Conservation (phyloP, 345 rosid genomes). For the Citrus medica region DNA sequence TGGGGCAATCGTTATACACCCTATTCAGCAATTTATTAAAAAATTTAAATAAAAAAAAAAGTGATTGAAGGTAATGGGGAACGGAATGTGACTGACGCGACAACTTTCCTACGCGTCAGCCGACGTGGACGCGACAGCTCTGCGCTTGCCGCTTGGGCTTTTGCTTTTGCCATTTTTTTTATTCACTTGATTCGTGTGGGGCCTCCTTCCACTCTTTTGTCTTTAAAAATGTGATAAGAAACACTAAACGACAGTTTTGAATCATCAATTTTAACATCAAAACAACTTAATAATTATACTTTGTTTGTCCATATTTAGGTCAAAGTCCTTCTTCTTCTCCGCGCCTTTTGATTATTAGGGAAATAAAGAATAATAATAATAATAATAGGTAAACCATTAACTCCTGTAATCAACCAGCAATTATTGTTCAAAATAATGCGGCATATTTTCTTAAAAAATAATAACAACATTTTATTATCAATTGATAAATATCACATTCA, state of each 20-base stretch:
- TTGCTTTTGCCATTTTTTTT: background rate
- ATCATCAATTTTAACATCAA: background rate
- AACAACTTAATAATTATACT: background rate
- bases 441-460: no score
- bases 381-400: background rate
- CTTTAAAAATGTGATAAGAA: background rate
- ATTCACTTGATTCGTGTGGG: background rate
- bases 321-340: background rate
- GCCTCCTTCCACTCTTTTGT: background rate
- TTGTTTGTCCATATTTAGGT: background rate
- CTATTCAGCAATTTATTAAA: no score
- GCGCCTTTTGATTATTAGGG: background rate
- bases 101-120: background rate
- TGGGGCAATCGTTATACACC: no score
- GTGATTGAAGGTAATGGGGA: background rate
- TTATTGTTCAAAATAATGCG: no score
- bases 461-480: background rate
- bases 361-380: background rate
- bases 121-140: conserved; percentile 2
- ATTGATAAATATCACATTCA: no score
- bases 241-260: background rate
- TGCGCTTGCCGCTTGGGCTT: background rate
- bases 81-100: background rate
- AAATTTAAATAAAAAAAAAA: no score
- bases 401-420: no score